Percentiles rank a stretch among this genome's conserved stretches.
phyloP scores from a whole-genome alignment of 352 stramenopile genomes.

The Pythium plurisporium region DNA sequence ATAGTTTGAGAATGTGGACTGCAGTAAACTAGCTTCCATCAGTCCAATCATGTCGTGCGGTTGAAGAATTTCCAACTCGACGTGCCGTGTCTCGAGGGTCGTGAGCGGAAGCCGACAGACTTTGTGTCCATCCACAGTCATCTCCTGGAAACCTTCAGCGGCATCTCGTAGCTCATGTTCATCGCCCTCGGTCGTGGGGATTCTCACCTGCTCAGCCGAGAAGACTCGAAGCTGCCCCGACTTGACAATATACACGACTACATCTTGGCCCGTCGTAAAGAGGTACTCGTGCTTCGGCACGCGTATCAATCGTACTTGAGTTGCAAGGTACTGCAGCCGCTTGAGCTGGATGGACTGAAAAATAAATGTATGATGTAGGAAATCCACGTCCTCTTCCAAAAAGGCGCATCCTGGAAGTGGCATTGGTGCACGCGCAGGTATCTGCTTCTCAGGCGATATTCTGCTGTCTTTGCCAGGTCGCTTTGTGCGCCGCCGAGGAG shows the following conservation, averaged over 20 bases:
- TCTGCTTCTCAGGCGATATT: not conserved
- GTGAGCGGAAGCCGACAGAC: not conserved
- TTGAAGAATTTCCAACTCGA: conserved; percentile 59
- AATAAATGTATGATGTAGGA: conserved; percentile 42
- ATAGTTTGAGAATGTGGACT: conserved; percentile 38
- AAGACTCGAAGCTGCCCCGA: conserved; percentile 36
- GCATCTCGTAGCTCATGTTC: not conserved
- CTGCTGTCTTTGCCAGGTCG: not conserved
- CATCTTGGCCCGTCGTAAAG: conserved; percentile 45
- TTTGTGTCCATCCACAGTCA: too few species aligned
- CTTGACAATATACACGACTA: conserved; percentile 39
- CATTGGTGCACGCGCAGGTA: not conserved
- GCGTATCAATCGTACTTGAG: conserved; percentile 29
- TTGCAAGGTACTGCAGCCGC: conserved; percentile 40
- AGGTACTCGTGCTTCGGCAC: conserved; percentile 44
- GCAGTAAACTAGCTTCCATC: conserved; percentile 33
- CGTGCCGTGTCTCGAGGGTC: conserved; percentile 27
- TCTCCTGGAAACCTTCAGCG: not conserved
- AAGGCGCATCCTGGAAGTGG: conserved; percentile 13
- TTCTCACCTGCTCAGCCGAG: not conserved
- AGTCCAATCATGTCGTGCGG: conserved; percentile 39
- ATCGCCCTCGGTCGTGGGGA: not conserved
- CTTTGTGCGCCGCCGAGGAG: conserved; percentile 5
- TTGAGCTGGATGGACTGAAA: conserved; percentile 33
- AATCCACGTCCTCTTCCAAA: conserved; percentile 19